Percentiles rank a stretch among this genome's conserved stretches.
phyloP scores from a whole-genome alignment of 1,284 basidiomycete species.

The Xanthoconium separans region DNA sequence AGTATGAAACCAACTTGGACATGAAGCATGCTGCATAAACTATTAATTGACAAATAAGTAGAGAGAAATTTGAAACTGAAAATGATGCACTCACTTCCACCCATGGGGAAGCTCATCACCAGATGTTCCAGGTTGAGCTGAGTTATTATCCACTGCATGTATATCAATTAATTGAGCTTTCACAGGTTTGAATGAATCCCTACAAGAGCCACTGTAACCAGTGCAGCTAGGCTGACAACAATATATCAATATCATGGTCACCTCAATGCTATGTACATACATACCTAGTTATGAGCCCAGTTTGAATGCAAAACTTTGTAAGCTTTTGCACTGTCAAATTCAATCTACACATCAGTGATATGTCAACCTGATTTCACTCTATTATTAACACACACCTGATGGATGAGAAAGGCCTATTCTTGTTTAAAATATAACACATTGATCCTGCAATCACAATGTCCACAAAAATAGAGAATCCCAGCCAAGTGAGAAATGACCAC shows the following conservation, averaged over 20 bases:
- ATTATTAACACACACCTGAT: conserved; percentile 6
- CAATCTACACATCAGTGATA: conserved; percentile 6
- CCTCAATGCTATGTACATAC: not conserved
- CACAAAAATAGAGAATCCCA: conserved; percentile 22
- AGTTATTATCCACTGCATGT: conserved; percentile 15
- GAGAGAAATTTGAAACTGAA: not conserved
- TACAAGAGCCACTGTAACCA: conserved; percentile 16
- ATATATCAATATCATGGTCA: not conserved
- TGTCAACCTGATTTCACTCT: not conserved
- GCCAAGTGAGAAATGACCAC: conserved; percentile 22
- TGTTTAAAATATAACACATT: conserved; percentile 14
- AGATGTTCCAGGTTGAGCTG: conserved; percentile 19
- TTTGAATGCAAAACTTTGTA: conserved; percentile 22
- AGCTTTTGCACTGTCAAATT: conserved; percentile 16
- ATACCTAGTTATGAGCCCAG: conserved; percentile 28
- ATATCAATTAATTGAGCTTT: not conserved
- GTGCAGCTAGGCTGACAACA: conserved; percentile 14
- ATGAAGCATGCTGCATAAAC: conserved; percentile 30
- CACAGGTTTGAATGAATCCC: not conserved
- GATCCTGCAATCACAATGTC: conserved; percentile 25
- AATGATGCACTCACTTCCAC: conserved; percentile 15
- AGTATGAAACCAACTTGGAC: conserved; percentile 20
- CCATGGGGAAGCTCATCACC: conserved; percentile 23
- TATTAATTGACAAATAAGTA: not conserved
- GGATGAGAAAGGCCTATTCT: conserved; percentile 3